Evolutionary conservation across 164 flowering plant species (phyloP).

Genomic region (Kalanchoe fedtschenkoi): DNA sequence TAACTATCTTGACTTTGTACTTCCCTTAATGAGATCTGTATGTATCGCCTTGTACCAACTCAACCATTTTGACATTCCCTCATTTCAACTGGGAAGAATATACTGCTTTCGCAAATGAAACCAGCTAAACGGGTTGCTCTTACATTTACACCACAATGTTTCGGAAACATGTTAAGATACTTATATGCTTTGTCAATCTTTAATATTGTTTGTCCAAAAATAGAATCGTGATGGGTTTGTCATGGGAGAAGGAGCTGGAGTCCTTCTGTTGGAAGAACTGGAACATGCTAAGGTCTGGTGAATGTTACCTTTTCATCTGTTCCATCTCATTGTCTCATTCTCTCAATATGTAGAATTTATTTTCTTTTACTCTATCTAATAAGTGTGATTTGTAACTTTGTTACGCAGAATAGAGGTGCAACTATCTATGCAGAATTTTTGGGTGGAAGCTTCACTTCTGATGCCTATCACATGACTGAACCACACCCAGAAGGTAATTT

Average conservation of each 20-base stretch:
- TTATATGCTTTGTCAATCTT: not conserved
- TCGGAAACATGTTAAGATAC: not conserved
- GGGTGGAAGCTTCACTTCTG: conserved; percentile 92
- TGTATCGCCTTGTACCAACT: not conserved
- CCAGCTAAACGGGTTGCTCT: not conserved
- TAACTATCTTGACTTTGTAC: not conserved
- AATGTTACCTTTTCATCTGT: not conserved
- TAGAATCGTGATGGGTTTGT: conserved; percentile 14
- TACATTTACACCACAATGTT: not conserved
- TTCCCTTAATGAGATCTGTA: not conserved
- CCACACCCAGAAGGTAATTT: conserved; percentile 84
- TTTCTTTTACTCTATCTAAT: not conserved
- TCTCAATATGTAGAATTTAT: not conserved
- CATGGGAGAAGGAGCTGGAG: conserved; percentile 15
- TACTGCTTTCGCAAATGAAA: not conserved
- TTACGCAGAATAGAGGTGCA: conserved; percentile 75
- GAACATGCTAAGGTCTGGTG: conserved; percentile 10
- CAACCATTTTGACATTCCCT: not conserved
- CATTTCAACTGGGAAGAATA: not conserved
- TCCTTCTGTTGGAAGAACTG: conserved; percentile 11
- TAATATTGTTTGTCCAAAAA: not conserved
- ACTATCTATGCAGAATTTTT: conserved; percentile 91
- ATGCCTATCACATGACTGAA: conserved; percentile 99
- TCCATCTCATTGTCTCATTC: not conserved
- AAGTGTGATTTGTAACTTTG: conserved; percentile 2